Base-by-base conservation (phyloP, 2,329 filamentous ascomycete genomes). In the Claviceps monticola region DNA sequence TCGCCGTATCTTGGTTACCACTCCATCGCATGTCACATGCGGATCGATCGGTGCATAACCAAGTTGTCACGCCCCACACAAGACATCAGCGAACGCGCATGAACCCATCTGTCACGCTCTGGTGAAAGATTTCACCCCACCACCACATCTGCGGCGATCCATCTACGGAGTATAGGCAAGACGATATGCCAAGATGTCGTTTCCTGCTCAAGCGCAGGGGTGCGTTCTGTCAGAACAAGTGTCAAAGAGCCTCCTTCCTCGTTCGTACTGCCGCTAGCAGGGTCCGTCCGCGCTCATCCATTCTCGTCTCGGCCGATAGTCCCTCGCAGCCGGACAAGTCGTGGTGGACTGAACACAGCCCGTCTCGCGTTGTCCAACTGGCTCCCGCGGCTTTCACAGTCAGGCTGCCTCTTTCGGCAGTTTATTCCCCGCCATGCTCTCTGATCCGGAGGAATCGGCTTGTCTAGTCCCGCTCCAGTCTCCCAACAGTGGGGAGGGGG, bases 351-450 rank as follows among this genome's bases (percentile, higher is more conserved):
- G 17, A 17, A 11, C 29, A 11, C 26, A 17, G n/a, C 29, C 29
- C 29, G 9, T 37, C 16, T 50, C 26, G 39, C 41, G n/a, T 23
- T 43, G 48, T 34, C 26, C 9, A 34, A 43, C n/a, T 41, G 16
- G 47, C 21, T 41, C 5, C 39, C 26, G n/a, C 39, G 16, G n/a
- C 39, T n/a, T 34, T 11, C 39, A 43, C 26, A 17, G 16, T 21
- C 5, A 48, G n/a, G 39, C 48, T 49, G 36, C 39, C n/a, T 42
- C 48, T 49, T 49, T 49, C 11, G 26, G 48, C 5, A 49, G 16
- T 44, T 21, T 34, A 34, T 36, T 13, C 17, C 14, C 34, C 4
- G 14, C 5, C 13, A 46, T 26, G 14, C 8, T 50, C 34, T 50
- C 34, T 26, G 5, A 39, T 45, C n/a, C 23, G 14, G n/a, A 29